A percentile compares a stretch with the other conserved stretches of the same genome.
phyloP scores from a whole-genome alignment of 192 early-diverging fungal genomes.

The Coemansia sp. region DNA sequence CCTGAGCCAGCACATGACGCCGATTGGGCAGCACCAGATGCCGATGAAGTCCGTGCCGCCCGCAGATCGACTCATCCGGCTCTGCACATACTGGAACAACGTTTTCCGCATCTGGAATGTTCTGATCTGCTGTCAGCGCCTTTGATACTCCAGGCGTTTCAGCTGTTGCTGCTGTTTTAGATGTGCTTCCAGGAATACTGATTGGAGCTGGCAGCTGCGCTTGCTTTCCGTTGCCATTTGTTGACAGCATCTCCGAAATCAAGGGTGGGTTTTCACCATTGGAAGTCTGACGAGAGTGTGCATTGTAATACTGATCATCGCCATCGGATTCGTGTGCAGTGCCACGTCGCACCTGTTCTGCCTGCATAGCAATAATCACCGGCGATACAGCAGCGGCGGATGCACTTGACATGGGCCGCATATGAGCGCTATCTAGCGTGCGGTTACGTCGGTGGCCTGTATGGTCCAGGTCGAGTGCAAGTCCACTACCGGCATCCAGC shows the following conservation, averaged over 20 bases:
- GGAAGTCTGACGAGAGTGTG: slow-evolving; percentile 7
- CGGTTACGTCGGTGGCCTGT: slow-evolving; percentile 27
- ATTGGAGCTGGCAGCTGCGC: not conserved
- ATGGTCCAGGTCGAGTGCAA: not conserved
- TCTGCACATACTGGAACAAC: not conserved
- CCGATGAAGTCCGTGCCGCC: slow-evolving; percentile 65
- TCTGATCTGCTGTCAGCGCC: not conserved
- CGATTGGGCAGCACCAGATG: slow-evolving; percentile 78
- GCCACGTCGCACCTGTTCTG: slow-evolving; percentile 32
- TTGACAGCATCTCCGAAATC: slow-evolving; percentile 3
- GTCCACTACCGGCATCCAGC: slow-evolving; percentile 9
- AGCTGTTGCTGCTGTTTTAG: not conserved
- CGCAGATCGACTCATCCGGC: slow-evolving; percentile 44
- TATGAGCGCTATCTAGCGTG: slow-evolving; percentile 8
- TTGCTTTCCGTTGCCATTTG: not conserved
- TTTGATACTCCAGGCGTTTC: not conserved
- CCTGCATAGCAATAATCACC: slow-evolving; percentile 38
- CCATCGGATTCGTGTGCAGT: slow-evolving; percentile 14
- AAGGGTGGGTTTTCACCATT: not conserved
- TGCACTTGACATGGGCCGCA: slow-evolving; percentile 5
- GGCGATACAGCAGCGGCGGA: slow-evolving; percentile 13
- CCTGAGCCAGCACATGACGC: slow-evolving; percentile 80
- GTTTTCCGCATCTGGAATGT: not conserved
- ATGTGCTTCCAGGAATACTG: not conserved
- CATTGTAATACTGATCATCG: slow-evolving; percentile 27